phyloP scores from a whole-genome alignment of 768 basidiomycete genomes.

The Tephrocybe sp. region DNA sequence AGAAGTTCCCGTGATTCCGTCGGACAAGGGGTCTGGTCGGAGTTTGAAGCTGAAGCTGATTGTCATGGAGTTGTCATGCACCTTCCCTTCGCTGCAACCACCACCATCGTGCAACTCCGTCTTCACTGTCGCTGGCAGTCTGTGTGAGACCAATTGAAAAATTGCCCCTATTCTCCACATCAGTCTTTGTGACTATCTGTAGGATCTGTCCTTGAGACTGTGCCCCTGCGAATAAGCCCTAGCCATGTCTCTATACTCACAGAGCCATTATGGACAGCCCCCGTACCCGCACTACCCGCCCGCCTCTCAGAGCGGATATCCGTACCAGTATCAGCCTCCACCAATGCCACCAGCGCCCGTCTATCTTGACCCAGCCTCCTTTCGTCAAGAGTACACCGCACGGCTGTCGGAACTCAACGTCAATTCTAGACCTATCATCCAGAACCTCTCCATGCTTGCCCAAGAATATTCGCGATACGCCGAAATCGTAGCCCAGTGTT shows the following conservation, averaged over 20 bases:
- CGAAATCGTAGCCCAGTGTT: constrained; percentile 74
- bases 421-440: constrained; percentile 95
- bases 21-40: constrained; percentile 23
- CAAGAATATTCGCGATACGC: constrained; percentile 81
- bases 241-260: constrained; percentile 64
- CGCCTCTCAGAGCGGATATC: constrained; percentile 38
- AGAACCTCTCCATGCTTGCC: constrained; percentile 87
- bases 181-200: constrained; percentile 11
- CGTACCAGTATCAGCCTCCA: constrained; percentile 39
- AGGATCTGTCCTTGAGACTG: constrained; percentile 18
- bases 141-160: constrained; percentile 51
- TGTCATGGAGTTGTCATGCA: constrained; percentile 18
- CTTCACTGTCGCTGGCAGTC: constrained; percentile 39
- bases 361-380: constrained; percentile 62
- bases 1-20: not conserved
- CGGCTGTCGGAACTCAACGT: constrained; percentile 81
- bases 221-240: constrained; percentile 28
- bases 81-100: constrained; percentile 34
- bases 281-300: constrained; percentile 50
- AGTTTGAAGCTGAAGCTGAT: constrained; percentile 27
- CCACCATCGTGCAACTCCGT: constrained; percentile 35
- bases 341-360: constrained; percentile 36
- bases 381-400: constrained; percentile 73
- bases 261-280: constrained; percentile 58
- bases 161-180: constrained; percentile 26